Percentiles rank a stretch among this genome's conserved stretches.
These are phyloP conservation scores for Drechslerella dactyloides DNA, from an alignment of 2,329 filamentous ascomycete species.

Conservation along the genomic window DNA sequence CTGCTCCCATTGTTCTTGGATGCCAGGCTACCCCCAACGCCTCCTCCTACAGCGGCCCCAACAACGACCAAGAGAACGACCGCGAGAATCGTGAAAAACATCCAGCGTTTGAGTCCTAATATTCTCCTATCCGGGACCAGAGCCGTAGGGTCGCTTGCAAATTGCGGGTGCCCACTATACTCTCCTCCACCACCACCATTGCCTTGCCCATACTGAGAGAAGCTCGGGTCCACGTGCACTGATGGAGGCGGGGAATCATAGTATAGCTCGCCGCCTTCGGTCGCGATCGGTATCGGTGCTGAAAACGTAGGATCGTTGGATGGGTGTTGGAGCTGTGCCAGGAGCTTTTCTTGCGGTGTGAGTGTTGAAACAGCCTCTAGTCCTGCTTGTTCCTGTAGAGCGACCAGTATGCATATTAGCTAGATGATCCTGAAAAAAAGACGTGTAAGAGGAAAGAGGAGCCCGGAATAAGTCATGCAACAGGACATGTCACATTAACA, in stretches of 20 bases:
- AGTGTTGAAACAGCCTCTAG: constrained; percentile 32
- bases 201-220: constrained; percentile 20
- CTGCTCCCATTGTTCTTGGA: constrained; percentile 26
- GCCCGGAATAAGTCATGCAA: not conserved
- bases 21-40: constrained; percentile 29
- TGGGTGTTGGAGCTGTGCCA: constrained; percentile 23
- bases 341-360: constrained; percentile 22
- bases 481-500: not conserved
- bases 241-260: constrained; percentile 24
- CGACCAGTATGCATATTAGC: constrained; percentile 4
- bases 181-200: constrained; percentile 14
- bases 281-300: constrained; percentile 28
- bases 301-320: constrained; percentile 23
- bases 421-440: not conserved
- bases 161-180: constrained; percentile 32
- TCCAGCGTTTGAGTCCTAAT: constrained; percentile 43
- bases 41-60: constrained; percentile 33
- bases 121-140: constrained; percentile 19
- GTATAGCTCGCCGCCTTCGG: not conserved
- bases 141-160: not conserved
- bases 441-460: constrained; percentile 22
- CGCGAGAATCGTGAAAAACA: constrained; percentile 32
- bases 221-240: constrained; percentile 15
- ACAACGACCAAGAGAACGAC: constrained; percentile 21
- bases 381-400: constrained; percentile 36